Evolutionary conservation across 2,329 filamentous ascomycete genomes (phyloP).

Genomic region (Aspergillus felis): DNA sequence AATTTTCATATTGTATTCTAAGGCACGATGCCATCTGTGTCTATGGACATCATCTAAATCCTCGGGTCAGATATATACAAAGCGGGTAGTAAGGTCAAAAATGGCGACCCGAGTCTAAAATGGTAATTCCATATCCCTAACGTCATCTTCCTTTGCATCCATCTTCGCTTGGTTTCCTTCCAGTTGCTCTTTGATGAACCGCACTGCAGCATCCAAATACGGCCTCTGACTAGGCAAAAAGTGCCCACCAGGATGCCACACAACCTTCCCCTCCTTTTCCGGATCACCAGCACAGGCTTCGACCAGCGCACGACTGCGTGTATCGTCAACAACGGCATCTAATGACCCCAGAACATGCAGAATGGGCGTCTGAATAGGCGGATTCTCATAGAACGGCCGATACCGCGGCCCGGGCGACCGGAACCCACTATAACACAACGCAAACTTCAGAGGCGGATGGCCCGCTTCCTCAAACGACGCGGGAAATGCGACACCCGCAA

Average conservation of each 20-base stretch:
- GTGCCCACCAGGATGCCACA: slow-evolving; percentile 83
- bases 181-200: slow-evolving; percentile 61
- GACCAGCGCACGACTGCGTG: slow-evolving; percentile 62
- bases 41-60: slow-evolving; percentile 3
- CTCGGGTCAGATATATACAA: slow-evolving; percentile 1
- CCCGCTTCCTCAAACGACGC: slow-evolving; percentile 41
- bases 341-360: slow-evolving; percentile 79
- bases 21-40: neutral
- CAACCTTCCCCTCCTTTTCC: slow-evolving; percentile 49
- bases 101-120: slow-evolving; percentile 39
- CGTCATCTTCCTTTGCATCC: slow-evolving; percentile 55
- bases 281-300: slow-evolving; percentile 59
- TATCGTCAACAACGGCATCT: slow-evolving; percentile 84
- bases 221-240: slow-evolving; percentile 81
- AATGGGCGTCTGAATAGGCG: slow-evolving; percentile 69
- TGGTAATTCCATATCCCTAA: slow-evolving; percentile 66
- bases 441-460: slow-evolving; percentile 64
- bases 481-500: slow-evolving; percentile 52
- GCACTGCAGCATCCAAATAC: slow-evolving; percentile 71
- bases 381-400: slow-evolving; percentile 64
- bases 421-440: slow-evolving; percentile 75
- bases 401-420: slow-evolving; percentile 60
- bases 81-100: neutral
- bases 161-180: slow-evolving; percentile 35
- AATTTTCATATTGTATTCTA: slow-evolving; percentile 1